phyloP scores from a whole-genome alignment of 805 yeast species.

The Spathaspora passalidarum region DNA sequence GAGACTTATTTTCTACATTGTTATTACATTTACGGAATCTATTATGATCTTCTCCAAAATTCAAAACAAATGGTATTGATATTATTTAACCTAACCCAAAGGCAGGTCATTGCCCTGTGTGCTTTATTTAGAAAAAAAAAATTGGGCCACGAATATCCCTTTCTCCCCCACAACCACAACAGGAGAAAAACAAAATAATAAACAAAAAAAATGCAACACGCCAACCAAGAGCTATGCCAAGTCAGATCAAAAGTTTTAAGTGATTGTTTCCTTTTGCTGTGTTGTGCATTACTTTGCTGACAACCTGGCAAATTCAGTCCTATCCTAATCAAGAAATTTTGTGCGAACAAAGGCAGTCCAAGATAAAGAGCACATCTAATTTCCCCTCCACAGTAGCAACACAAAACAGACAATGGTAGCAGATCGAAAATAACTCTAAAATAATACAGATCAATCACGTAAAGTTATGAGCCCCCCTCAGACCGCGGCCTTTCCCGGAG shows the following conservation, averaged over 20 bases:
- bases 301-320: background rate
- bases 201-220: background rate
- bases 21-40: background rate
- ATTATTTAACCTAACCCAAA: too few species aligned
- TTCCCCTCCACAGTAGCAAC: background rate
- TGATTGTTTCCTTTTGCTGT: background rate
- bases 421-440: background rate
- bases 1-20: background rate
- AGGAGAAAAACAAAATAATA: background rate
- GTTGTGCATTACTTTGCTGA: background rate
- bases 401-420: background rate
- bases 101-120: background rate
- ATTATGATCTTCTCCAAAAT: background rate
- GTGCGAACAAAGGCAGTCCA: background rate
- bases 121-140: too few species aligned
- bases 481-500: background rate
- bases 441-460: background rate
- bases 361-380: background rate
- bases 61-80: too few species aligned
- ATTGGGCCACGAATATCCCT: background rate
- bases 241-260: background rate
- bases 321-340: background rate
- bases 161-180: background rate
- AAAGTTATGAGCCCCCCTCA: background rate
- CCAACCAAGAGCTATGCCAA: background rate